Evolutionary conservation across 2,329 filamentous ascomycete genomes (phyloP).

Genomic region (Penicillium glabrum): DNA sequence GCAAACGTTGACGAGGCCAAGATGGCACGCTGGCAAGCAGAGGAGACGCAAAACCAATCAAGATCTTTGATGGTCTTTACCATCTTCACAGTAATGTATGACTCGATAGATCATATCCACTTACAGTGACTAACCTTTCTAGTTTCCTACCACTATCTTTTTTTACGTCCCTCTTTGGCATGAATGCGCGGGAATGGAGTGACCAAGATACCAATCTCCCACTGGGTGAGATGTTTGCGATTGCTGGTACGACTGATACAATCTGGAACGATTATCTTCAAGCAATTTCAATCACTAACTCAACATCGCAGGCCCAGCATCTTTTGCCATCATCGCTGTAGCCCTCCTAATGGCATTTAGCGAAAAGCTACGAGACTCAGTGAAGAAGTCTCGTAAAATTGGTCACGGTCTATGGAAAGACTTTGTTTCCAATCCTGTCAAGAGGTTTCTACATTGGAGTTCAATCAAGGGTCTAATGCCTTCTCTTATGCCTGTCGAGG

Average conservation of each 20-base stretch:
- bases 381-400: conserved; percentile 26
- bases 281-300: not conserved
- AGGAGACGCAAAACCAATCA: conserved; percentile 62
- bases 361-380: conserved; percentile 26
- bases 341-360: conserved; percentile 60
- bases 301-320: conserved; percentile 35
- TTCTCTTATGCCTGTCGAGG: conserved; percentile 13
- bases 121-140: not conserved
- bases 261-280: not conserved
- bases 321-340: conserved; percentile 51
- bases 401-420: conserved; percentile 22
- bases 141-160: conserved; percentile 63
- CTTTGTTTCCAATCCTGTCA: conserved; percentile 21
- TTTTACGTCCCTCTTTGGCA: conserved; percentile 65
- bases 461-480: conserved; percentile 7
- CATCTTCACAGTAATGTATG: conserved; percentile 63
- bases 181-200: conserved; percentile 64
- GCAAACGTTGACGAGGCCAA: conserved; percentile 67
- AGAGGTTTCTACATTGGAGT: conserved; percentile 11
- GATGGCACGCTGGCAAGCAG: conserved; percentile 62
- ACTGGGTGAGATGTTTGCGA: conserved; percentile 25
- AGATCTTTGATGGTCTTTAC: conserved; percentile 58
- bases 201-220: conserved; percentile 43
- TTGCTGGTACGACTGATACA: conserved; percentile 23
- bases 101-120: too few relatives aligned